Evolutionary conservation across 2,329 filamentous ascomycete species (phyloP), one percentile per base, ranked within the genome.

Genomic region (Aspergillus tanneri): DNA sequence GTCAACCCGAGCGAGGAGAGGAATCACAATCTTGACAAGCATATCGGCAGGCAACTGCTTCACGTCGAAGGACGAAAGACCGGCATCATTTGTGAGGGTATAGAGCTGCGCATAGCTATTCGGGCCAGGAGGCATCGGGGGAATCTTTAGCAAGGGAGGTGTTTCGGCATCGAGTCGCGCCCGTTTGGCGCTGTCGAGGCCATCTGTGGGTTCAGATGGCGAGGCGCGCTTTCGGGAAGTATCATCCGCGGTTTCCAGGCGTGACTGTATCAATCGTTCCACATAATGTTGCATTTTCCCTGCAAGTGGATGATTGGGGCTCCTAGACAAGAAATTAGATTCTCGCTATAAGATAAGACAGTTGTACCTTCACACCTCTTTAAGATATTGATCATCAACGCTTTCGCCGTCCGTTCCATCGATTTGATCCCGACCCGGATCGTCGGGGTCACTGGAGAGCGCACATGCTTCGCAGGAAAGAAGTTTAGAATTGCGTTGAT

Each of bases 381-480:
- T 57, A 87, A 77, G 44, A 96, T 76, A 69, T 96, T 91, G 44
- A 91, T 80, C 30, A 97, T 77, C 38, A 99, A 74, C 57, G 90
- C 84, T 60, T 90, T 83, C 3, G 88, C 88, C 19, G 93, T 99
- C 65, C 95, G 90, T 69, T 96, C 92, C 84, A 99, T 93, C 4
- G 92, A 97, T 70, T 86, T 90, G 52, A 95, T 80, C 60, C 92
- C 83, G 50, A 99, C 86, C 59, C 87, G 90, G 41, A 82, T 81
- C 64, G 85, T 89, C 2, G 89, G 81, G 0, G 87, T 92, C 75
- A 95, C 81, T 3, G 87, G 85, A 2, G 83, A 82, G 60, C 83
- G 86, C 47, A 87, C 88, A 55, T 89, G 81, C 69, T 87, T 90
- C 36, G 96, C 74, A 0, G 93, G 93, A 64, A 96, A 96, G 78